Base-by-base conservation (phyloP, 2,329 filamentous ascomycete species). In the Neofusicoccum sp. region DNA sequence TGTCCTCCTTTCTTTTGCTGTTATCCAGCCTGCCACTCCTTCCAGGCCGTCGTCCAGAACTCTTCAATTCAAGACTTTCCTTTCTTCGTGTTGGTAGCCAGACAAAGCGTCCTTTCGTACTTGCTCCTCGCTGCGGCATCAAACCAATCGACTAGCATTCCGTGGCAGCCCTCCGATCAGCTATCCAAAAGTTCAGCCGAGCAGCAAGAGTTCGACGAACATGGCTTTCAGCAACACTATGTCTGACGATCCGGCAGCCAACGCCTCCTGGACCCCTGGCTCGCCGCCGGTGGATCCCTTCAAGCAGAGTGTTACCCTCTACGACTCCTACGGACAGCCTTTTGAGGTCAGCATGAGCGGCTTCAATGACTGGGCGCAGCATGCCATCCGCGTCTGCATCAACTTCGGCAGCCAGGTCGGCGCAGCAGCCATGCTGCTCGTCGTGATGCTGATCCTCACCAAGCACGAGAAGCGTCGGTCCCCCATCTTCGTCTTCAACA, bases 351-450 rank as follows among this genome's bases (percentile, higher is more conserved):
- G 72, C 47, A 73, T 87, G 64, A 50, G 66, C 7, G 71, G 75
- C 3, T 64, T 89, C 43, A 74, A 86, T 67, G 61, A 66, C 3
- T 80, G 79, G 56, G 74, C 81, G 61, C 73, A 78, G 64, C 83
- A 84, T 71, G 79, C 79, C 64, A 74, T 80, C 63, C 76, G 77
- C 7, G 71, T 81, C 39, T 80, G 76, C 71, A 86, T 91, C 79
- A 89, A 87, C 76, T 91, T 89, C 72, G 88, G 85, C 59, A 78
- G 84, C 16, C 90, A 94, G 73, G 81, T 93, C 58, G 91, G 91
- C 34, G 86, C 89, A 29, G 86, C 85, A 50, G 67, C 88, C 63
- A 77, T 89, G 65, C 84, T 92, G 70, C 79, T 93, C 16, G 68
- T 89, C 47, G 80, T 90, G 34, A 78, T 93, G 2, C 77, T 92